A percentile compares a stretch with the other conserved stretches of the same genome.
Evolutionary conservation across 345 rosid species (phyloP).

Genomic region (Adansonia digitata): DNA sequence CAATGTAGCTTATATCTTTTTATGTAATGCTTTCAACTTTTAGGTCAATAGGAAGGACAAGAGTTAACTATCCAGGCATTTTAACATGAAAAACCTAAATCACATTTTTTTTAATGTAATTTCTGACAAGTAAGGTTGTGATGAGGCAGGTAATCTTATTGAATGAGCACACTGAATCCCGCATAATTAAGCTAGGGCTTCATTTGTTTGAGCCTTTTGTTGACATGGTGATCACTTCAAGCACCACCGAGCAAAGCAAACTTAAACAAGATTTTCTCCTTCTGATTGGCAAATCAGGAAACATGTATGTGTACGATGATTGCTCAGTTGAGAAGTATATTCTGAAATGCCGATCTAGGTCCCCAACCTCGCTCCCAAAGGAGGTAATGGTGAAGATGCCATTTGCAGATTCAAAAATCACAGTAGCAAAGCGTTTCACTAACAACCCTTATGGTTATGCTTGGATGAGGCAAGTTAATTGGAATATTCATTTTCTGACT

Average conservation of each 20-base stretch:
- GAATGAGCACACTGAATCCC: slow-evolving; percentile 70
- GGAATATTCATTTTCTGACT: background rate
- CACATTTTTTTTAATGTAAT: background rate
- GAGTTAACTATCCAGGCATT: background rate
- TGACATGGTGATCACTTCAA: slow-evolving; percentile 64
- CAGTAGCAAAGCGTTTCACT: slow-evolving; percentile 51
- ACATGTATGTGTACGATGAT: slow-evolving; percentile 70
- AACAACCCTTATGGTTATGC: slow-evolving; percentile 33
- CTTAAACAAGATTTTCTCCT: slow-evolving; percentile 52
- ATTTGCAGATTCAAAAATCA: slow-evolving; percentile 57
- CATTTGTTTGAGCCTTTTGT: slow-evolving; percentile 70
- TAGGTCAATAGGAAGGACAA: background rate
- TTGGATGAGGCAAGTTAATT: slow-evolving; percentile 62
- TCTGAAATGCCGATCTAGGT: slow-evolving; percentile 63
- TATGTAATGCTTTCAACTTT: background rate
- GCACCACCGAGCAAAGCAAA: slow-evolving; percentile 50
- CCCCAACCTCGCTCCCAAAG: slow-evolving; percentile 77
- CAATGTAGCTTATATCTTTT: background rate
- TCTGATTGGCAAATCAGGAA: slow-evolving; percentile 81
- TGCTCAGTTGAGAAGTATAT: slow-evolving; percentile 73
- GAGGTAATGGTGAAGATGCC: slow-evolving; percentile 63
- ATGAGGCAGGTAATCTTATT: slow-evolving; percentile 56
- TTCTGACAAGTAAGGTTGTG: slow-evolving; percentile 4
- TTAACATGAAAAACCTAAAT: background rate
- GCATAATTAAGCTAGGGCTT: slow-evolving; percentile 68